A percentile compares a stretch with the other conserved stretches of the same genome.
Conservation (phyloP, 805 yeast genomes). For the Vanderwaltozyma polyspora region DNA sequence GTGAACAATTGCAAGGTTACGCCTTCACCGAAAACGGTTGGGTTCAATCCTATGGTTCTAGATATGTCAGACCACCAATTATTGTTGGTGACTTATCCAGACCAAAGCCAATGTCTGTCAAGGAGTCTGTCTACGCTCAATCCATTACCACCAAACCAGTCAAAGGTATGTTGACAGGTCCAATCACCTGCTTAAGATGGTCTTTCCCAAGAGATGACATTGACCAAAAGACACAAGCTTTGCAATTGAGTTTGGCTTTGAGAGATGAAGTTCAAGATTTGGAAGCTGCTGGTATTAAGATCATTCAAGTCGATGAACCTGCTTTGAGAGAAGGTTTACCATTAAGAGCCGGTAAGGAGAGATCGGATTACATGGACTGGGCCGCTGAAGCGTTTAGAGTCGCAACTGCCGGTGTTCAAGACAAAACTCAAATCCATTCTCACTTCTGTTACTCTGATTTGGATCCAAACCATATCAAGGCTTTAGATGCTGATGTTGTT, state of each 20-base stretch:
- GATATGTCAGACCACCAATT: slow-evolving; percentile 99
- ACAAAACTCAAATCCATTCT: slow-evolving; percentile 96
- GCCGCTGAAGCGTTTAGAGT: slow-evolving; percentile 99
- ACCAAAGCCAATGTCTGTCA: slow-evolving; percentile 96
- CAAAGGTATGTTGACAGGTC: slow-evolving; percentile 99
- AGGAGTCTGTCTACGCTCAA: slow-evolving; percentile 98
- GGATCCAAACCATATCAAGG: slow-evolving; percentile 99
- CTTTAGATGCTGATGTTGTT: slow-evolving; percentile 98
- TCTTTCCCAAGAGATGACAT: slow-evolving; percentile 99
- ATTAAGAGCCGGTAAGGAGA: slow-evolving; percentile 93
- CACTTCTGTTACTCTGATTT: slow-evolving; percentile 99
- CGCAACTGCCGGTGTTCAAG: slow-evolving; percentile 94
- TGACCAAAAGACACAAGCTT: slow-evolving; percentile 83
- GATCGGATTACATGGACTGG: slow-evolving; percentile 94
- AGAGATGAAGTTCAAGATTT: slow-evolving; percentile 98
- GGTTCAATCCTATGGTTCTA: slow-evolving; percentile 99
- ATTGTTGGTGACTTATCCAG: slow-evolving; percentile 98
- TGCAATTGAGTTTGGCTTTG: slow-evolving; percentile 93
- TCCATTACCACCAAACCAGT: slow-evolving; percentile 89
- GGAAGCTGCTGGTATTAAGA: slow-evolving; percentile 96
- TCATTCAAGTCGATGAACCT: slow-evolving; percentile 99
- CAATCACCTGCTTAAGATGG: slow-evolving; percentile 99
- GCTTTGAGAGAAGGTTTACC: slow-evolving; percentile 99
- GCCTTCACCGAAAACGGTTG: slow-evolving; percentile 99
- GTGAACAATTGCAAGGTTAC: slow-evolving; percentile 97